Conservation (phyloP, 83 land plant species). For the Isoetes engelmannii region DNA sequence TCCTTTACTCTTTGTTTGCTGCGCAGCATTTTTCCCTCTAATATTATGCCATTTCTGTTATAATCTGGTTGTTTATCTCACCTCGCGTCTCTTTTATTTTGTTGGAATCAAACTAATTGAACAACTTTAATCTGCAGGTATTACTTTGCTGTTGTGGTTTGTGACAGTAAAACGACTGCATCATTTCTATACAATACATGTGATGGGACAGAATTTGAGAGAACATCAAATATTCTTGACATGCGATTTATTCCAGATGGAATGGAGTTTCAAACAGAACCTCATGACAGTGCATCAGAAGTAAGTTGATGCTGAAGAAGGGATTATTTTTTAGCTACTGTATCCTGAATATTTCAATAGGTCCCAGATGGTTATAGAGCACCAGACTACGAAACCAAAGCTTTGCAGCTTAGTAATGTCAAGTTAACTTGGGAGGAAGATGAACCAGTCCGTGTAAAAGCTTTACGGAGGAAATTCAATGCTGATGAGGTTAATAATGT, state of each 20-base stretch:
- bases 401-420: constrained; percentile 71
- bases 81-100: not conserved
- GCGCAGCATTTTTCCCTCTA: no score
- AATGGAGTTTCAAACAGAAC: constrained; percentile 62
- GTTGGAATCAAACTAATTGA: not conserved
- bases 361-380: constrained; percentile 55
- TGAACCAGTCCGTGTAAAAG: constrained; percentile 69
- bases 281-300: constrained; percentile 77
- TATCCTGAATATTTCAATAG: constrained; percentile 21
- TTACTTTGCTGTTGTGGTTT: constrained; percentile 77
- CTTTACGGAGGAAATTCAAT: constrained; percentile 58
- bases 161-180: constrained; percentile 78
- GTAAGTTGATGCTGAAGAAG: constrained; percentile 25
- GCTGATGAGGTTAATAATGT: constrained; percentile 47
- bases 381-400: constrained; percentile 64
- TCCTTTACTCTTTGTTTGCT: no score
- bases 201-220: constrained; percentile 80
- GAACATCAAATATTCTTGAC: constrained; percentile 68
- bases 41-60: no score
- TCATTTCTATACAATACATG: constrained; percentile 60
- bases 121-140: constrained; percentile 41
- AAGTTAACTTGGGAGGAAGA: constrained; percentile 91
- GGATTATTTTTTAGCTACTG: not conserved
- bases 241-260: constrained; percentile 78
- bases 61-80: no score